phyloP scores from a whole-genome alignment of 73 alveolate genomes.

The Chromera velia region DNA sequence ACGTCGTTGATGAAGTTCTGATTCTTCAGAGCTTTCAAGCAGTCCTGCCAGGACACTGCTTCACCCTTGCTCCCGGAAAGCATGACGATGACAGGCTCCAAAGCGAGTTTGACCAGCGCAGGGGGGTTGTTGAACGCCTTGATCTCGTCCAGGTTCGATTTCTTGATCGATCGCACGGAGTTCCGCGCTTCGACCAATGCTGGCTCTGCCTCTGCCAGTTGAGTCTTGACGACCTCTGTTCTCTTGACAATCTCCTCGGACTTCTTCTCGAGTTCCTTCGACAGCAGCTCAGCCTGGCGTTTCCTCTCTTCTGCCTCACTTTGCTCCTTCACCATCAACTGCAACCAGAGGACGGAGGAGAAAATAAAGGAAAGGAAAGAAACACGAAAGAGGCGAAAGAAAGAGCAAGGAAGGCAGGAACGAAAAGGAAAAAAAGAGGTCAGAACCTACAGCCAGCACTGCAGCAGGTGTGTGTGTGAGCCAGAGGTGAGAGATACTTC shows the following conservation, averaged over 20 bases:
- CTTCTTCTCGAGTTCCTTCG: slow-evolving; percentile 58
- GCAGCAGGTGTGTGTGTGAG: too few species aligned
- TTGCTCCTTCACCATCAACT: slow-evolving; percentile 82
- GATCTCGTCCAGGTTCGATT: slow-evolving; percentile 72
- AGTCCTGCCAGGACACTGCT: slow-evolving; percentile 80
- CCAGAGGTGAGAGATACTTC: too few species aligned
- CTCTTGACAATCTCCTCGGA: slow-evolving; percentile 62
- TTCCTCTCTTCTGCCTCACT: slow-evolving; percentile 82
- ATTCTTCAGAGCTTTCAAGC: slow-evolving; percentile 61
- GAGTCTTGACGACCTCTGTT: slow-evolving; percentile 60
- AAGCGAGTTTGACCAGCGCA: slow-evolving; percentile 64
- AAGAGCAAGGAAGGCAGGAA: too few species aligned
- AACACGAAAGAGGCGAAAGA: too few species aligned
- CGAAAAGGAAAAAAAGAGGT: too few species aligned
- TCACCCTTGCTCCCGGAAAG: slow-evolving; percentile 50
- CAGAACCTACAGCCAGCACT: too few species aligned
- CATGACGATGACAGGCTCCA: slow-evolving; percentile 79
- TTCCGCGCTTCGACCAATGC: slow-evolving; percentile 84
- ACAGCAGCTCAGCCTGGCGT: too few species aligned
- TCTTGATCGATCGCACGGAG: slow-evolving; percentile 73
- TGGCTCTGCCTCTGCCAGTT: slow-evolving; percentile 85
- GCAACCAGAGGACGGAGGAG: too few species aligned
- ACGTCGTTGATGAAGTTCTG: slow-evolving; percentile 72
- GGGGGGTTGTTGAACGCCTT: slow-evolving; percentile 82
- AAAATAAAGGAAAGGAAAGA: too few species aligned